phyloP scores from a whole-genome alignment of 306 rosid genomes.

The Aeschynomene evenia region DNA sequence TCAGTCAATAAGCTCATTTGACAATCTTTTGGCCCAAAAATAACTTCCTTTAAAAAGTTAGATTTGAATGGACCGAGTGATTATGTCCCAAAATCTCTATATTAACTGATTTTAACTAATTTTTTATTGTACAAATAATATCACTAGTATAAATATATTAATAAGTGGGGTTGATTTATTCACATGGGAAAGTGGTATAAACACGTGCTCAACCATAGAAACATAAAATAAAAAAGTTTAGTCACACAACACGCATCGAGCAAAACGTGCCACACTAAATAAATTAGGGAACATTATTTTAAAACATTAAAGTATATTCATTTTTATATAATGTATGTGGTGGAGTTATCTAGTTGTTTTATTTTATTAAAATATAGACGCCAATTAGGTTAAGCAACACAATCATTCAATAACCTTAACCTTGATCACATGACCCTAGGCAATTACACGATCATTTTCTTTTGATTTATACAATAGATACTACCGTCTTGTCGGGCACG shows the following conservation, averaged over 20 bases:
- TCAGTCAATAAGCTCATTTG: too few species aligned
- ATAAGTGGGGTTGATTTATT: background rate
- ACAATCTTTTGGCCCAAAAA: too few species aligned
- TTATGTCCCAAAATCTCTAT: too few species aligned
- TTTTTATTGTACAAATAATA: too few species aligned
- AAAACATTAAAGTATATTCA: background rate
- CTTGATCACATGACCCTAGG: slow-evolving; percentile 13
- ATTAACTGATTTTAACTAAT: too few species aligned
- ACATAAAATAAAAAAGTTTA: slow-evolving; percentile 16
- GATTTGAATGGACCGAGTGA: too few species aligned
- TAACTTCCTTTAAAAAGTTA: too few species aligned
- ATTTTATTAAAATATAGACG: too few species aligned
- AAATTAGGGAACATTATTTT: background rate
- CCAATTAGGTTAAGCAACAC: slow-evolving; percentile 14
- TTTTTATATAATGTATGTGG: background rate
- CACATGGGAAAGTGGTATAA: slow-evolving; percentile 38
- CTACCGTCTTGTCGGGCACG: too few species aligned
- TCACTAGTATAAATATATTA: slow-evolving; percentile 1
- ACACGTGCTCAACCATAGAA: slow-evolving; percentile 36
- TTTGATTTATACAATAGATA: background rate
- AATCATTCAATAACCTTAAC: slow-evolving; percentile 25
- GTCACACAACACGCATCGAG: slow-evolving; percentile 29
- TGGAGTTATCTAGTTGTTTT: background rate
- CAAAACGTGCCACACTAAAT: slow-evolving; percentile 49
- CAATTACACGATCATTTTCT: slow-evolving; percentile 18